phyloP scores from a whole-genome alignment of 1,284 basidiomycete genomes.

The Ceratobasidium sp. region DNA sequence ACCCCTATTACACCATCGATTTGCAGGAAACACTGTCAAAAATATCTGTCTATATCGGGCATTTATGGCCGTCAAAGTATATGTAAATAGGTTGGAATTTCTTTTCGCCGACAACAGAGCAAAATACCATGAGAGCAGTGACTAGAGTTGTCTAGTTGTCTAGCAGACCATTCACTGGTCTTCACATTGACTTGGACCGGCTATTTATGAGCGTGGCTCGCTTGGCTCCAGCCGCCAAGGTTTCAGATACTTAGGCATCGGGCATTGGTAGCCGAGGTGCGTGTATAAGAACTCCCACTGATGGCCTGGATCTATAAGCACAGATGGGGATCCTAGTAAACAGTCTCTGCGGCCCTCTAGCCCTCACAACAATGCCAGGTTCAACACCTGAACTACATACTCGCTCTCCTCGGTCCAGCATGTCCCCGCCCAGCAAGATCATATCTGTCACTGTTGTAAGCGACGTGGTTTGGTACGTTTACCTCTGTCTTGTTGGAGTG shows the following conservation, averaged over 20 bases:
- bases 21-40: background rate
- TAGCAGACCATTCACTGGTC: background rate
- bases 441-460: constrained; percentile 18
- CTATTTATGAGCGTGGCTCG: background rate
- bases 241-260: constrained; percentile 26
- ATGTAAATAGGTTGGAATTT: background rate
- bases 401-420: background rate
- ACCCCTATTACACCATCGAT: background rate
- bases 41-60: background rate
- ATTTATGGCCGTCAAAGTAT: background rate
- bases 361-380: constrained; percentile 8
- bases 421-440: background rate
- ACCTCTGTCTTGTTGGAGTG: background rate
- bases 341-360: background rate
- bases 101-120: background rate
- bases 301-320: background rate
- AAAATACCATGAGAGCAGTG: no score
- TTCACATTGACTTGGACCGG: background rate
- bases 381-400: background rate
- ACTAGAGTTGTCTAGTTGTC: background rate
- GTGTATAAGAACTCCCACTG: constrained; percentile 24
- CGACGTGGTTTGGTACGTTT: constrained; percentile 28
- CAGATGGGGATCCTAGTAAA: background rate
- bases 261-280: constrained; percentile 14
- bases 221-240: background rate